phyloP scores from a whole-genome alignment of 169 alveolate genomes.

The Theileria equi region DNA sequence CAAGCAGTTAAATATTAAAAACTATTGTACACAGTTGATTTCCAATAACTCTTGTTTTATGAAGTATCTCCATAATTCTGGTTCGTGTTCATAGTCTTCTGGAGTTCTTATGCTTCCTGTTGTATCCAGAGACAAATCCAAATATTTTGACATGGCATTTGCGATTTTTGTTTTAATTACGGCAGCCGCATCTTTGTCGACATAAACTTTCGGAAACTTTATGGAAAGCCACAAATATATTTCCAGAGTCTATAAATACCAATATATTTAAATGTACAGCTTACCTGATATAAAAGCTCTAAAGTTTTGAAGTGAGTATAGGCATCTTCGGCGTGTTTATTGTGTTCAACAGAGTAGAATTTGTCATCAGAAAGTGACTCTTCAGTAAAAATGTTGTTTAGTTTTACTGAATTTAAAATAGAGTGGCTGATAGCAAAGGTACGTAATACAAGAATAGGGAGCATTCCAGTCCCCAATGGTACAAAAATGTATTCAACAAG shows the following conservation, averaged over 20 bases:
- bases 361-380: slow-evolving; percentile 8
- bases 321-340: background rate
- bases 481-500: slow-evolving; percentile 48
- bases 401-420: slow-evolving; percentile 27
- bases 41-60: too few relatives aligned
- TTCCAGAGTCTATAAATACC: slow-evolving; percentile 22
- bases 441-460: slow-evolving; percentile 25
- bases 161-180: slow-evolving; percentile 13
- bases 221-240: slow-evolving; percentile 46
- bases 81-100: too few relatives aligned
- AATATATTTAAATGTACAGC: background rate
- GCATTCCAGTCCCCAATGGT: slow-evolving; percentile 48
- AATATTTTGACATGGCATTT: slow-evolving; percentile 3
- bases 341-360: background rate
- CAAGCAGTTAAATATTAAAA: background rate
- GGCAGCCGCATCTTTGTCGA: slow-evolving; percentile 37
- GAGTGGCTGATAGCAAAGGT: slow-evolving; percentile 57
- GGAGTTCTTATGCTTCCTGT: too few relatives aligned
- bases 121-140: too few relatives aligned
- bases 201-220: slow-evolving; percentile 47
- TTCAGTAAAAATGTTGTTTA: slow-evolving; percentile 20
- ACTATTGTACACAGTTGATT: too few relatives aligned
- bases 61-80: too few relatives aligned
- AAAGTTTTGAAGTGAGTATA: slow-evolving; percentile 6
- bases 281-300: slow-evolving; percentile 46